These are phyloP conservation scores for Albatrellus ellisii DNA, from an alignment of 768 basidiomycete species.

Conservation along the genomic window DNA sequence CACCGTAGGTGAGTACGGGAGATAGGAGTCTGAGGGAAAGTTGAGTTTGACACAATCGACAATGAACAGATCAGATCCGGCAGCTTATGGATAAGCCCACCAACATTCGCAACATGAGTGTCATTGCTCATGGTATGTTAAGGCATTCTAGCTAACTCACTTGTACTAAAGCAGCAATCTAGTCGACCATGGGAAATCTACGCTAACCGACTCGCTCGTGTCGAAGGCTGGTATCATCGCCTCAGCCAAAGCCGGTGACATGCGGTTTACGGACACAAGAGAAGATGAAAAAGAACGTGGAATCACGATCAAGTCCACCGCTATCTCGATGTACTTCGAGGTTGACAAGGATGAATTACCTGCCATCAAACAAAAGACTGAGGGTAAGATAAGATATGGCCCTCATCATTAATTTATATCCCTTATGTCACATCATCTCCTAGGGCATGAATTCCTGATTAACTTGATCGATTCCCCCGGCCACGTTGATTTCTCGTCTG, in stretches of 20 bases:
- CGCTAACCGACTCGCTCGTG: constrained; percentile 96
- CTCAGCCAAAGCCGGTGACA: constrained; percentile 83
- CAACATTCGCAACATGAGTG: constrained; percentile 93
- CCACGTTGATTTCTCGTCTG: constrained; percentile 99
- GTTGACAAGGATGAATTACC: constrained; percentile 79
- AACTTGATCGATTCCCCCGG: constrained; percentile 99
- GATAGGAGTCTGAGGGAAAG: constrained; percentile 16
- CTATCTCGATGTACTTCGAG: constrained; percentile 99
- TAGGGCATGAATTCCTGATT: constrained; percentile 95
- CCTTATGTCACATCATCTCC: constrained; percentile 6
- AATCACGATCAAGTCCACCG: constrained; percentile 99
- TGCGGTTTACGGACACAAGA: constrained; percentile 96
- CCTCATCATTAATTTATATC: not conserved
- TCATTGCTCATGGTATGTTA: constrained; percentile 75
- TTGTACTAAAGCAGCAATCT: constrained; percentile 10
- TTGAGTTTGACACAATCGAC: constrained; percentile 17
- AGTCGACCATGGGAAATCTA: constrained; percentile 99
- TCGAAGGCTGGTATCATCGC: constrained; percentile 99
- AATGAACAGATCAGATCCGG: constrained; percentile 65
- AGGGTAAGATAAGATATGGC: constrained; percentile 35
- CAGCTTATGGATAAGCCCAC: constrained; percentile 80
- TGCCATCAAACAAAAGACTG: constrained; percentile 89
- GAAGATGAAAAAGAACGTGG: constrained; percentile 99
- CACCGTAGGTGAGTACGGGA: constrained; percentile 10
- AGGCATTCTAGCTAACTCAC: constrained; percentile 12